Evolutionary conservation across 75 land plant genomes (phyloP).

Genomic region (Picea glauca): DNA sequence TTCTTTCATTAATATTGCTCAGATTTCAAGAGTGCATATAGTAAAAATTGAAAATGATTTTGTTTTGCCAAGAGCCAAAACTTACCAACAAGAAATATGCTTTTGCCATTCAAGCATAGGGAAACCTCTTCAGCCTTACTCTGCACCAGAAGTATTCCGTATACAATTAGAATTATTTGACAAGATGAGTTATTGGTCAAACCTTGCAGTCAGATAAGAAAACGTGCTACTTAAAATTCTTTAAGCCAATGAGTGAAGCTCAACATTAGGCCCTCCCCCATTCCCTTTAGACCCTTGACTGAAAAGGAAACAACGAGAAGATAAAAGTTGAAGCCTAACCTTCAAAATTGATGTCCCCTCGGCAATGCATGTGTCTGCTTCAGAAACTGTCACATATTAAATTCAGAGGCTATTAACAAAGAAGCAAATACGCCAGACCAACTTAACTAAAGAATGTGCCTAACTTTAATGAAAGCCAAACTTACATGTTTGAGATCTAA

Average conservation of each 20-base stretch:
- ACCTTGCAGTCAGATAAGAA: no score
- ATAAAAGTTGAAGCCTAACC: conserved; percentile 4
- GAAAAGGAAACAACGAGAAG: not conserved
- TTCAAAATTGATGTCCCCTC: not conserved
- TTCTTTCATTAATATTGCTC: not conserved
- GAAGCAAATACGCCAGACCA: not conserved
- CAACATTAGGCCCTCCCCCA: not conserved
- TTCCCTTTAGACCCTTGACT: not conserved
- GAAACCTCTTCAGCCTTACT: conserved; percentile 30
- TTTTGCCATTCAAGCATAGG: conserved; percentile 26
- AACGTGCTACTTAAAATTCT: not conserved
- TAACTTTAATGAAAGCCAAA: not conserved
- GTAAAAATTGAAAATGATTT: not conserved
- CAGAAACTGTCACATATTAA: conserved; percentile 2
- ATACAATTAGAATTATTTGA: not conserved
- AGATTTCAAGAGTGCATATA: not conserved
- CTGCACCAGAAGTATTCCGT: conserved; percentile 19
- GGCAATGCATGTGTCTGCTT: not conserved
- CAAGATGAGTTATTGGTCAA: not conserved
- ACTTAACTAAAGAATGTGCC: not conserved
- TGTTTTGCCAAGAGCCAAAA: not conserved
- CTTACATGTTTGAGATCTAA: not conserved
- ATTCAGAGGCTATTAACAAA: not conserved
- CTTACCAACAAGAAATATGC: conserved; percentile 55
- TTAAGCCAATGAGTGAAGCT: not conserved